Evolutionary conservation across 2,329 filamentous ascomycete species (phyloP), one percentile per base, ranked within the genome.

Genomic region (Colletotrichum karsti): DNA sequence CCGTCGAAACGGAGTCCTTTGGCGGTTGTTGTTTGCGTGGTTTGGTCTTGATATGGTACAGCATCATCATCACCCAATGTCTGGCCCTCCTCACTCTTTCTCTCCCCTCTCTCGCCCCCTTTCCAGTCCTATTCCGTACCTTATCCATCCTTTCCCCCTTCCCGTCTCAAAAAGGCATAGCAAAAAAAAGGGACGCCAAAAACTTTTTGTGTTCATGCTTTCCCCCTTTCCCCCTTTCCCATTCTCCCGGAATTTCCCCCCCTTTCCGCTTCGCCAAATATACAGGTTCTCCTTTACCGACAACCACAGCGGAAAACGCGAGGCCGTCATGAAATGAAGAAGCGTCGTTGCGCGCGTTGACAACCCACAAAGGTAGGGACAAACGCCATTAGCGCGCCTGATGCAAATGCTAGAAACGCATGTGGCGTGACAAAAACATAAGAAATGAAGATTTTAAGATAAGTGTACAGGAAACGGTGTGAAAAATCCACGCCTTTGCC

Each of bases 321-420:
- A 42, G 24, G 51, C 50, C 15, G 51, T 50, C 41, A 63, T 56
- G 41, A 55, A 35, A 30, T 13, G 41, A 22, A 37, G 33, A 44
- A 54, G 55, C 35, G 64, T 63, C 42, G 28, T 28, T 64, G 62
- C 30, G 53, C 64, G 18, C 57, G 9, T 22, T 50, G 42, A 12
- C 51, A 33, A 46, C 20, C 64, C 64, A n/a, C 37, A 46, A 24
- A 53, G 13, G 37, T 18, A 56, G 33, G 60, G 24, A 39, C 57
- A 41, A 28, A 51, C 35, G 59, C 18, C 41, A 37, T 28, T 18
- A 26, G 33, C 53, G 30, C 60, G 35, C 33, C 18, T 44, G 44
- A 67, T 67, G 64, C 64, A 67, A 67, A 67, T 64, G 64, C 64
- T 67, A 41, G 44, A 57, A 56, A 67, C 51, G 64, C 59, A 63